phyloP scores from a whole-genome alignment of 2,329 filamentous ascomycete genomes.

The Penicillium psychrosexuale region DNA sequence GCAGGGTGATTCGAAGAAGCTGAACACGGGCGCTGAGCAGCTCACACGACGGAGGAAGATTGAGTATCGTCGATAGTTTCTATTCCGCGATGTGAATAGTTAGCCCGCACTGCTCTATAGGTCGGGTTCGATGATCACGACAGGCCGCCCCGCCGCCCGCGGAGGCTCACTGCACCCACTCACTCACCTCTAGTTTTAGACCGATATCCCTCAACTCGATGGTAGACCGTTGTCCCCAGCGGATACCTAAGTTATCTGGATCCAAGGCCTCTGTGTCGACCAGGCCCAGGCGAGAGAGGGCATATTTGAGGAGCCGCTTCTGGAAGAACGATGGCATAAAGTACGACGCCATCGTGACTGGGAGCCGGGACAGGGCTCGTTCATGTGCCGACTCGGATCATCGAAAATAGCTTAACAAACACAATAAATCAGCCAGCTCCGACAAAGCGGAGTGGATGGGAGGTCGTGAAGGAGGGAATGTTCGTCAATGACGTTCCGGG shows the following conservation, averaged over 20 bases:
- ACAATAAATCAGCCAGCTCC: slow-evolving; percentile 5
- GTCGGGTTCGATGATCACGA: slow-evolving; percentile 2
- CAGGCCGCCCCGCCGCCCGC: slow-evolving; percentile 3
- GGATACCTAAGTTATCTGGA: slow-evolving; percentile 79
- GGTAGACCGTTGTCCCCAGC: slow-evolving; percentile 74
- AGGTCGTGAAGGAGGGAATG: slow-evolving; percentile 11
- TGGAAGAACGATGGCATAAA: slow-evolving; percentile 76
- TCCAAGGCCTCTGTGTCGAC: slow-evolving; percentile 85
- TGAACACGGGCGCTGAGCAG: slow-evolving; percentile 72
- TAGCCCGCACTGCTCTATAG: slow-evolving; percentile 18
- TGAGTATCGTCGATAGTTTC: slow-evolving; percentile 74
- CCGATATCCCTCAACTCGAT: slow-evolving; percentile 86
- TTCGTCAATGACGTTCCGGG: slow-evolving; percentile 32
- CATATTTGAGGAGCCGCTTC: slow-evolving; percentile 85
- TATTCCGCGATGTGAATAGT: slow-evolving; percentile 39
- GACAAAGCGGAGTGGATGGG: slow-evolving; percentile 4
- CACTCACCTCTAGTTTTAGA: slow-evolving; percentile 73
- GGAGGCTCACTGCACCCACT: slow-evolving; percentile 23
- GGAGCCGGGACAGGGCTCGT: slow-evolving; percentile 32
- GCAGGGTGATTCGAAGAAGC: slow-evolving; percentile 75
- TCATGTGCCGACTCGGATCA: slow-evolving; percentile 28
- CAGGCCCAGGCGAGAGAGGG: slow-evolving; percentile 75
- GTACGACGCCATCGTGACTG: slow-evolving; percentile 63
- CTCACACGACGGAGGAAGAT: slow-evolving; percentile 68
- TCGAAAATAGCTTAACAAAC: slow-evolving; percentile 24